A percentile compares a stretch with the other conserved stretches of the same genome.
phyloP scores from a whole-genome alignment of 768 basidiomycete species.

The Pleurotus citrinopileatus region DNA sequence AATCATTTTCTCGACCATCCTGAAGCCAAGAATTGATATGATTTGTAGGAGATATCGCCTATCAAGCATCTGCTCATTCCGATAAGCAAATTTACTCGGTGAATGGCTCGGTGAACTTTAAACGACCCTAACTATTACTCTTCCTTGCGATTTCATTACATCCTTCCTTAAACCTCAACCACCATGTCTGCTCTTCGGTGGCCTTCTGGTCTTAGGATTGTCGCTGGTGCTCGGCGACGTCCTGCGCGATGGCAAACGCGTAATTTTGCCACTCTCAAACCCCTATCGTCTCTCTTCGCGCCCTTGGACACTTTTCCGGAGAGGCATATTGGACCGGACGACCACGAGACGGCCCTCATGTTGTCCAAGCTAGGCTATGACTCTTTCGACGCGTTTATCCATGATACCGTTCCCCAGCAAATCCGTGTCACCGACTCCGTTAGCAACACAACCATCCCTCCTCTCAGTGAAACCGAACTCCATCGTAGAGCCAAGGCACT shows the following conservation, averaged over 20 bases:
- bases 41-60: neutral
- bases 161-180: conserved; percentile 17
- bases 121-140: conserved; percentile 23
- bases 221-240: conserved; percentile 14
- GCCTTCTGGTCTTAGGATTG: conserved; percentile 18
- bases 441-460: conserved; percentile 64
- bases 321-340: conserved; percentile 92
- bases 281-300: conserved; percentile 66
- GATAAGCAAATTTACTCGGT: conserved; percentile 42
- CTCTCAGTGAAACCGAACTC: conserved; percentile 86
- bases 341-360: conserved; percentile 78
- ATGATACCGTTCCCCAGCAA: conserved; percentile 74
- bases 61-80: conserved; percentile 8
- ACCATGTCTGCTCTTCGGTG: conserved; percentile 32
- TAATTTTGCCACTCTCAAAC: conserved; percentile 59
- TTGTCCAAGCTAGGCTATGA: conserved; percentile 79
- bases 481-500: conserved; percentile 70
- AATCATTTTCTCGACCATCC: neutral
- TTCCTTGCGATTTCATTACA: conserved; percentile 22
- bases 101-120: conserved; percentile 52
- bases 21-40: neutral
- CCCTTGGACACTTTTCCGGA: conserved; percentile 88
- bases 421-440: conserved; percentile 70
- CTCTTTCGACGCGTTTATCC: conserved; percentile 86
- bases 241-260: conserved; percentile 21